These are phyloP conservation scores for Neofusicoccum kwambonambiense DNA, from an alignment of 2,329 filamentous ascomycete species.

Conservation along the genomic window DNA sequence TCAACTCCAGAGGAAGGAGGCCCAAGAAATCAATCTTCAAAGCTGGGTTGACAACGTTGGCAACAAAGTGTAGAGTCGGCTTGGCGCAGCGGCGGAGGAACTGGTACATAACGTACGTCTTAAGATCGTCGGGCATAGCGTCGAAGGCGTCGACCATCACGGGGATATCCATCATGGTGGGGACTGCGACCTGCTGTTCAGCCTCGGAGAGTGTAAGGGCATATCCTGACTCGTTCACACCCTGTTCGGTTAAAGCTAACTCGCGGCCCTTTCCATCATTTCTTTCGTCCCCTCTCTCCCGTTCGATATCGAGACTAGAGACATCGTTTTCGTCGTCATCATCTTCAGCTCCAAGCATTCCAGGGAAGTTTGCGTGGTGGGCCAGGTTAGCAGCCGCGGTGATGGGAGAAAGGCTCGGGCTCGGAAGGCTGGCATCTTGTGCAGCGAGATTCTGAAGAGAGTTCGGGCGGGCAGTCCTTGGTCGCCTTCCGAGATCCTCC, in stretches of 20 bases:
- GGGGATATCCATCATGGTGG: constrained; percentile 71
- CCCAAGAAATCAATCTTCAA: constrained; percentile 91
- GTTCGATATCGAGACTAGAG: constrained; percentile 34
- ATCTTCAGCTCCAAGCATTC: constrained; percentile 26
- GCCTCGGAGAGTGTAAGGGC: background rate
- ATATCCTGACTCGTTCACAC: background rate
- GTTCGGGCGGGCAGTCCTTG: constrained; percentile 38
- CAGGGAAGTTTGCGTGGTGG: constrained; percentile 33
- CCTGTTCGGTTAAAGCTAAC: background rate
- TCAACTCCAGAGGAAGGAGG: constrained; percentile 80
- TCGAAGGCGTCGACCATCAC: constrained; percentile 88
- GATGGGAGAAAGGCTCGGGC: constrained; percentile 86
- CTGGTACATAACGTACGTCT: constrained; percentile 96
- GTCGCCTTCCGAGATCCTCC: background rate
- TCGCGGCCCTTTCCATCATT: background rate
- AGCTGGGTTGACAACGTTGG: constrained; percentile 87
- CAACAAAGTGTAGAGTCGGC: constrained; percentile 83
- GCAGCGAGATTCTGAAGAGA: constrained; percentile 68
- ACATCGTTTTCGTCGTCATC: constrained; percentile 35
- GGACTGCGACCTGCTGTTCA: constrained; percentile 37
- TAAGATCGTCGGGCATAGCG: constrained; percentile 84
- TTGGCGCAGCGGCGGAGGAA: constrained; percentile 84
- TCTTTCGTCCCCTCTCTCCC: constrained; percentile 8
- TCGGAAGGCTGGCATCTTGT: constrained; percentile 90
- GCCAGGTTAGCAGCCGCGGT: constrained; percentile 70